Base-by-base conservation (phyloP, 208 protist species). In the Naegleria fowleri region DNA sequence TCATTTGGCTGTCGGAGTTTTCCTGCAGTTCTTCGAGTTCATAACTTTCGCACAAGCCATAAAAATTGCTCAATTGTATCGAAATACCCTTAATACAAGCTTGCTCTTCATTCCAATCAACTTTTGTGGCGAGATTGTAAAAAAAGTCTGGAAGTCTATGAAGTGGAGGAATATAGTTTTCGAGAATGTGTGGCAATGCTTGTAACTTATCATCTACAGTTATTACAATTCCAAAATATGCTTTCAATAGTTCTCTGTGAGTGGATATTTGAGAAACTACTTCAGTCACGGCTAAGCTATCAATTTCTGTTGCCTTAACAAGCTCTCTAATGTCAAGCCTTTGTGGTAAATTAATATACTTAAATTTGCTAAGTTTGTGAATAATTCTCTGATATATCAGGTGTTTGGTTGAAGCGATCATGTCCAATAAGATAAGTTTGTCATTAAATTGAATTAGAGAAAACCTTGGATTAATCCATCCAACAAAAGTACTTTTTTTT, bases 401-500 rank as follows among this genome's bases (percentile, higher is more conserved):
- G 0, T 13, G 0, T 33, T 41, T 39, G 25, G 15, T 89, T 4
- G 59, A 7, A 4, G 3, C 51, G 36, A 5, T 6, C 22, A 89
- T 41, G 29, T 89, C 29, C 3, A 89, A 9, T n/a, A 67, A 39
- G 41, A 51, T 55, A 5, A 89, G 29, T 29, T 38, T 59, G 19
- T 55, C 51, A 41, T 89, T 33, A 25, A 29, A 67, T 89, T 89
- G 86, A 29, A 89, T 67, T 0, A 89, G 48, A n/a, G 86, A 89
- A 33, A 75, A 40, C 7, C 7, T 38, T n/a, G 86, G 4, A 67
- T 52, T 89, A 0, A 89, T 40, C 3, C 9, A 89, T 25, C 86
- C 86, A 59, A 89, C 86, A 40, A 67, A 89, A 52, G 1, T 38
- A 89, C 48, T 39, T 29, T 59, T n/a, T 15, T 67, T 40, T 52